Evolutionary conservation across 1,139 yeast species (phyloP), one percentile per base, ranked within the genome.

Genomic region (Blastobotrys buckinghamii): DNA sequence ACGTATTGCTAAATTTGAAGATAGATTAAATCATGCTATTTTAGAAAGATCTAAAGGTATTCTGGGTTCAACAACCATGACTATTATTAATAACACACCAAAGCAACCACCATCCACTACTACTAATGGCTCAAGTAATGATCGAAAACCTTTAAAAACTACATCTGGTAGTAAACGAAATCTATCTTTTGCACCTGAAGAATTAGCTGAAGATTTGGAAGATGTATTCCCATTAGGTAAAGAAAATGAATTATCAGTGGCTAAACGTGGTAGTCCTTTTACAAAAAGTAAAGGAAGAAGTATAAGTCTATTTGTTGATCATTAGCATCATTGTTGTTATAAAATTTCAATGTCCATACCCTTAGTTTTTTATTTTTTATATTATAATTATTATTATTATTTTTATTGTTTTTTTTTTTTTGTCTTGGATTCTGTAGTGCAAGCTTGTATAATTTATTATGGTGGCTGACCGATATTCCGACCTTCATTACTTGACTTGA

Each of bases 31-130:
- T 39, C 55, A 58, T 8, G 44, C 66, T 13, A 55, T 61, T 24
- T 46, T 64, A 3, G 68, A 65, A 6, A 61, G 66, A 39, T 59
- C 69, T 26, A 59, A 61, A 48, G 58, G 62, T 12, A 62, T 69
- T 32, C 53, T 64, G 13, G 66, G 70, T 1, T 55, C 68, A 10
- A 60, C 69, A 2, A 56, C 69, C 1, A 51, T 68, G 50, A 57
- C 69, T 2, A 55, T 60, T 9, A 55, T 63, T 37, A 59, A 60
- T 49, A 56, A 46, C 29, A 44, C 50, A 44, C 47, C 46, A 10
- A 52, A 34, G 9, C 37, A 29, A 19, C 12, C 5, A 8, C 19
- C n/a, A n/a, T 4, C 39, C 15, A 36, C 40, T 22, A 22, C 24
- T 22, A 22, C 24, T 22, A 22, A 22, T 22, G n/a, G n/a, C n/a